Evolutionary conservation across 768 basidiomycete genomes (phyloP).

Genomic region (Butyriboletus loyo): DNA sequence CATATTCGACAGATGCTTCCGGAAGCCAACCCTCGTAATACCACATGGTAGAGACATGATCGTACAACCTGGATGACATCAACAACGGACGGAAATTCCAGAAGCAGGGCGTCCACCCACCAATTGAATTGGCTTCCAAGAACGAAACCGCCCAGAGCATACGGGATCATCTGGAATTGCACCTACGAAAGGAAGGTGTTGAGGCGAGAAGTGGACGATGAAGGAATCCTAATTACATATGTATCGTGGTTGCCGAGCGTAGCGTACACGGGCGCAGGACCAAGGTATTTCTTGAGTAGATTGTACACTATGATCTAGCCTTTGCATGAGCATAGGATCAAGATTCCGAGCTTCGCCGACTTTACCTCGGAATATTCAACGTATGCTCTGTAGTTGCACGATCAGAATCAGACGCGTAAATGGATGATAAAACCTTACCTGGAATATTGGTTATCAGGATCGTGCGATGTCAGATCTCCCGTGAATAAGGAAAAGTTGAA

Average conservation of each 20-base stretch:
- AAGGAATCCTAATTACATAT: constrained; percentile 40
- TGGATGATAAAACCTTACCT: constrained; percentile 35
- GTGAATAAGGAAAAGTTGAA: constrained; percentile 70
- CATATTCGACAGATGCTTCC: constrained; percentile 33
- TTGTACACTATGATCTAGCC: constrained; percentile 55
- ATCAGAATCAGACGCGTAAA: background rate
- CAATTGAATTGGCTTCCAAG: constrained; percentile 41
- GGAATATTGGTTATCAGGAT: constrained; percentile 62
- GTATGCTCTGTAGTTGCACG: constrained; percentile 42
- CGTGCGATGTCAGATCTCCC: constrained; percentile 73
- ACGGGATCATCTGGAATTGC: constrained; percentile 38
- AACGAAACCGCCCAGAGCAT: constrained; percentile 32
- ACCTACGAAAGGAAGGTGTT: background rate
- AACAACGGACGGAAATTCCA: background rate
- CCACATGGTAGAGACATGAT: constrained; percentile 47
- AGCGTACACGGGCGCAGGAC: constrained; percentile 64
- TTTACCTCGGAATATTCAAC: constrained; percentile 58
- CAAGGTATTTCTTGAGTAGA: constrained; percentile 55
- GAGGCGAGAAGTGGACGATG: background rate
- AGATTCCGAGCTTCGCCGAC: background rate
- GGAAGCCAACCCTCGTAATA: constrained; percentile 45
- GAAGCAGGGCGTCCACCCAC: constrained; percentile 14
- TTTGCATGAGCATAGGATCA: background rate
- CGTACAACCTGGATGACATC: constrained; percentile 40
- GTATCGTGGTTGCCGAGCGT: constrained; percentile 74